Evolutionary conservation across 805 yeast species (phyloP).

Genomic region (Nakazawaea ishiwadae): DNA sequence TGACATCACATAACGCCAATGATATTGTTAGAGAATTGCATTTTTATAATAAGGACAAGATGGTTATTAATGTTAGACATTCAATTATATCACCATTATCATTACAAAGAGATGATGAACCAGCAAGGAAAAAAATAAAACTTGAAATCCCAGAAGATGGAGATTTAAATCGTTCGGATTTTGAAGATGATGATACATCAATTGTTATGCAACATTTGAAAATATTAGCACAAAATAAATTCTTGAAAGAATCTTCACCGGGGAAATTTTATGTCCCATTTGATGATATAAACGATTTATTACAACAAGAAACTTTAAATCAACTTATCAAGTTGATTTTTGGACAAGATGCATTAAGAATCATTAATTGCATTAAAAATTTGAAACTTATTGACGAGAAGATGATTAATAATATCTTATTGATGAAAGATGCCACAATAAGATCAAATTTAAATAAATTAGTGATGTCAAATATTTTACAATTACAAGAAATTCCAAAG

Average conservation of each 20-base stretch:
- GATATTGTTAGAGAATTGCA: slow-evolving; percentile 32
- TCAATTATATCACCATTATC: slow-evolving; percentile 8
- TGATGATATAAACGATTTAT: slow-evolving; percentile 38
- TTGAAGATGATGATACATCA: slow-evolving; percentile 21
- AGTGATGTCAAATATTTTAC: slow-evolving; percentile 66
- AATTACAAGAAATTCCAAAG: slow-evolving; percentile 90
- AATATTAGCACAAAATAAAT: slow-evolving; percentile 52
- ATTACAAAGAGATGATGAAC: slow-evolving; percentile 13
- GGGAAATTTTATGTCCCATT: slow-evolving; percentile 62
- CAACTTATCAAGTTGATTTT: slow-evolving; percentile 54
- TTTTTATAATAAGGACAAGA: neutral
- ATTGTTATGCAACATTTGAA: slow-evolving; percentile 54
- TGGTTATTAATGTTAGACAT: neutral
- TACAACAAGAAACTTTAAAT: slow-evolving; percentile 50
- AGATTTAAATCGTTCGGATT: slow-evolving; percentile 28
- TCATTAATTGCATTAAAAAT: slow-evolving; percentile 71
- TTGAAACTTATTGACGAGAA: slow-evolving; percentile 81
- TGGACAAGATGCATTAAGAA: slow-evolving; percentile 64
- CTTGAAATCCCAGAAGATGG: slow-evolving; percentile 21
- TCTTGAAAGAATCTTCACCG: slow-evolving; percentile 53
- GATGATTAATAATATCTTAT: slow-evolving; percentile 64
- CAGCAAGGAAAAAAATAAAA: slow-evolving; percentile 21
- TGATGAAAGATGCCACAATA: slow-evolving; percentile 74
- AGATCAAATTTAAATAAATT: slow-evolving; percentile 66
- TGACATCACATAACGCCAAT: slow-evolving; percentile 34